A percentile compares a stretch with the other conserved stretches of the same genome.
These are phyloP conservation scores for Aspergillus quadrilineatus DNA, from an alignment of 2,329 filamentous ascomycete genomes.

Conservation along the genomic window DNA sequence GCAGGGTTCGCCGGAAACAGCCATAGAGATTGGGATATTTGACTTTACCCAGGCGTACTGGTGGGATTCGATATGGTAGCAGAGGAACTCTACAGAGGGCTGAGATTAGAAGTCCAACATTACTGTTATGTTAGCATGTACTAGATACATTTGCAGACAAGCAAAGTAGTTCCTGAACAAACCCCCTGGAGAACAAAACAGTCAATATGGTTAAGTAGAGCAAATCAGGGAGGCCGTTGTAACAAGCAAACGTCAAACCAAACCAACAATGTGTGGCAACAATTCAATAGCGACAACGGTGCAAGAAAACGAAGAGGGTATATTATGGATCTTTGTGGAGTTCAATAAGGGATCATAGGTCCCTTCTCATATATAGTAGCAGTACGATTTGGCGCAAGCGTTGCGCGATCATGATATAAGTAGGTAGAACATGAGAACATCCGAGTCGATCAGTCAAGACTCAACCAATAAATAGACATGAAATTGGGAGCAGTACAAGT, in stretches of 20 bases:
- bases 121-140: no score
- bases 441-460: neutral
- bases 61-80: no score
- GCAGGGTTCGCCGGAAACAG: no score
- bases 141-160: no score
- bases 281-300: neutral
- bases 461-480: conserved; percentile 1
- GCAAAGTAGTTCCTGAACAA: no score
- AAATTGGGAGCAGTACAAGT: neutral
- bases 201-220: neutral
- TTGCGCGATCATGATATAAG: conserved; percentile 1
- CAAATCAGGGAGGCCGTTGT: neutral
- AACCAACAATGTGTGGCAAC: neutral
- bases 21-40: no score
- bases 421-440: conserved; percentile 9
- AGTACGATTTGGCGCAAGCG: neutral
- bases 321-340: neutral
- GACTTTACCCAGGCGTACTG: no score
- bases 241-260: neutral
- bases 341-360: neutral
- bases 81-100: no score
- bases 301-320: neutral
- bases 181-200: neutral
- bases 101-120: no score
- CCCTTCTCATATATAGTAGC: neutral